Evolutionary conservation across 139 green algal genomes (phyloP).

Genomic region (Marvania coccoides): DNA sequence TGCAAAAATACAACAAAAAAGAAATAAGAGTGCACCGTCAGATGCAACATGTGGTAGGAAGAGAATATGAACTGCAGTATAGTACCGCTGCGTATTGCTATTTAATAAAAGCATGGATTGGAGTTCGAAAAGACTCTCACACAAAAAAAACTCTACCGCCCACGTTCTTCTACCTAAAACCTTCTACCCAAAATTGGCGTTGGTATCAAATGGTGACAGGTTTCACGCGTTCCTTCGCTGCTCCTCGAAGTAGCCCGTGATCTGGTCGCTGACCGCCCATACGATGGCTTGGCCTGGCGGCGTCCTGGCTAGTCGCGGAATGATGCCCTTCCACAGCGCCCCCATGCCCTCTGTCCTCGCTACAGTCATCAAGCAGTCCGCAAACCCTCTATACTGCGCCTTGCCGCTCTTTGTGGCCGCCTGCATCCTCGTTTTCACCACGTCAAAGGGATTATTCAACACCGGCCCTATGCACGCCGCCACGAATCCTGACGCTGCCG

Average conservation of each 20-base stretch:
- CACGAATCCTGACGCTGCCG: slow-evolving; percentile 75
- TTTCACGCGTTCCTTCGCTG: slow-evolving; percentile 3
- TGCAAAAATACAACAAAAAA: too few species aligned
- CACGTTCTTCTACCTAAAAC: neutral
- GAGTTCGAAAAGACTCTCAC: too few species aligned
- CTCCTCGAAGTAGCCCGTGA: slow-evolving; percentile 22
- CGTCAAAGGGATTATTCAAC: slow-evolving; percentile 88
- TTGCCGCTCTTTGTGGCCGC: slow-evolving; percentile 16
- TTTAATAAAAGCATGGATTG: too few species aligned
- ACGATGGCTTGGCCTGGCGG: slow-evolving; percentile 92
- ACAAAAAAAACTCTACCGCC: too few species aligned
- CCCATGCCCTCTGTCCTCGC: slow-evolving; percentile 71
- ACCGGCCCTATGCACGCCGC: slow-evolving; percentile 78
- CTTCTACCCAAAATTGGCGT: neutral
- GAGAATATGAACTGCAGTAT: too few species aligned
- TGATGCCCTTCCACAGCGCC: slow-evolving; percentile 82
- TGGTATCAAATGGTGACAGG: neutral
- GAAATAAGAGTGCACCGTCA: too few species aligned
- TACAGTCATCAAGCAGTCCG: slow-evolving; percentile 73
- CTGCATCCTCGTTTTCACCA: slow-evolving; percentile 68
- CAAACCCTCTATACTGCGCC: slow-evolving; percentile 71
- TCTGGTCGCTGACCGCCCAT: slow-evolving; percentile 80
- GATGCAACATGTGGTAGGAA: too few species aligned
- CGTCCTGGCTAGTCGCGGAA: slow-evolving; percentile 89
- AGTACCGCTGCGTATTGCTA: too few species aligned